phyloP scores from a whole-genome alignment of 768 basidiomycete species.

The Leccinellum rugosiceps region DNA sequence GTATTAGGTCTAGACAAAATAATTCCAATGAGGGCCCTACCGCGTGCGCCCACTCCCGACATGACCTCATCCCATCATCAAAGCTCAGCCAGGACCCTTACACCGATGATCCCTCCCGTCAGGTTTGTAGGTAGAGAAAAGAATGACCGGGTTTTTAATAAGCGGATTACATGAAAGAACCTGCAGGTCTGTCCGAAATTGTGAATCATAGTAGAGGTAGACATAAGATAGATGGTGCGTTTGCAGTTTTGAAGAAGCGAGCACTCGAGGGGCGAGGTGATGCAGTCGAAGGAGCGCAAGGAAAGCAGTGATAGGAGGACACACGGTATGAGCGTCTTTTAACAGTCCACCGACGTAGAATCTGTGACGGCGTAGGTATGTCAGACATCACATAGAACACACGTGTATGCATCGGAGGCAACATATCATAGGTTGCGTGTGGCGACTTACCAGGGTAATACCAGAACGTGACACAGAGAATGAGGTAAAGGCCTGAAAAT shows the following conservation, averaged over 20 bases:
- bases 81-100: neutral
- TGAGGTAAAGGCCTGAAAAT: constrained; percentile 48
- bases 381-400: constrained; percentile 3
- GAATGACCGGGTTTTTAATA: neutral
- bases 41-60: neutral
- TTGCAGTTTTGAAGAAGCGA: neutral
- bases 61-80: neutral
- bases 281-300: neutral
- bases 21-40: neutral
- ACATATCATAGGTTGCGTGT: neutral
- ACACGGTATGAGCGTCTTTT: neutral
- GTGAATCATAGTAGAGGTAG: neutral
- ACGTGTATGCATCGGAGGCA: neutral
- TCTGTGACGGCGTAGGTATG: neutral
- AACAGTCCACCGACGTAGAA: neutral
- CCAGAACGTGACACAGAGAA: constrained; percentile 55
- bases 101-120: neutral
- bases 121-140: neutral
- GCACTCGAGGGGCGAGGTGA: neutral
- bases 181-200: neutral
- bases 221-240: neutral
- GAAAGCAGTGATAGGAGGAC: neutral
- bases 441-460: constrained; percentile 44
- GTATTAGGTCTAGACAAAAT: too few relatives aligned
- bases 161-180: neutral